phyloP scores from a whole-genome alignment of 306 rosid species.

The Vigna nakashimae region DNA sequence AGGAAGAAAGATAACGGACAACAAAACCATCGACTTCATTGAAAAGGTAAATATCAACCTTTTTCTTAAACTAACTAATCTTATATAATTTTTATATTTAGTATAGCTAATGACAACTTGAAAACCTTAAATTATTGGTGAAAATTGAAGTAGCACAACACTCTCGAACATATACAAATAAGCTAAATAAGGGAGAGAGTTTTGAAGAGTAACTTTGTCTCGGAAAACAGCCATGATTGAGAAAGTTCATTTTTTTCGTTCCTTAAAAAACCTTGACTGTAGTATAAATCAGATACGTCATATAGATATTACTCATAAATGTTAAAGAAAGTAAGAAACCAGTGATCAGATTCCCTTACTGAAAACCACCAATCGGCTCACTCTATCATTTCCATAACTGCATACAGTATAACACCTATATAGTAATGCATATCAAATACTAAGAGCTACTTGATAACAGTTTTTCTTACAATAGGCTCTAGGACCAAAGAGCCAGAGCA shows the following conservation, averaged over 20 bases:
- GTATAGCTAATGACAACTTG: conserved; percentile 8
- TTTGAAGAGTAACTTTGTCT: conserved; percentile 13
- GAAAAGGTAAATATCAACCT: conserved; percentile 64
- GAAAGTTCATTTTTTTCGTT: neutral
- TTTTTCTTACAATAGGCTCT: conserved; percentile 70
- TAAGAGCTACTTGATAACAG: conserved; percentile 55
- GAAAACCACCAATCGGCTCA: conserved; percentile 14
- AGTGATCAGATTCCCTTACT: neutral
- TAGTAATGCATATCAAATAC: conserved; percentile 40
- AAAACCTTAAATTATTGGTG: neutral
- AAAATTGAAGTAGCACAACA: conserved; percentile 7
- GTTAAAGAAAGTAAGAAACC: conserved; percentile 8
- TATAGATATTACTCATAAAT: conserved; percentile 4
- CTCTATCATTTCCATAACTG: conserved; percentile 16
- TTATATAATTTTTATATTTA: conserved; percentile 10
- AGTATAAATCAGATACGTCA: conserved; percentile 6
- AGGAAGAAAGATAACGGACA: conserved; percentile 77
- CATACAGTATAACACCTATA: neutral
- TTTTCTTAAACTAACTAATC: conserved; percentile 29
- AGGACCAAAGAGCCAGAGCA: conserved; percentile 80
- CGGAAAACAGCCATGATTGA: neutral
- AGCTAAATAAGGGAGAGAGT: neutral
- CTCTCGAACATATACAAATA: neutral
- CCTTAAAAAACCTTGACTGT: neutral
- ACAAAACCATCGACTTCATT: conserved; percentile 67